These are phyloP conservation scores for Didymella pomorum DNA, from an alignment of 2,329 filamentous ascomycete genomes.

Conservation along the genomic window DNA sequence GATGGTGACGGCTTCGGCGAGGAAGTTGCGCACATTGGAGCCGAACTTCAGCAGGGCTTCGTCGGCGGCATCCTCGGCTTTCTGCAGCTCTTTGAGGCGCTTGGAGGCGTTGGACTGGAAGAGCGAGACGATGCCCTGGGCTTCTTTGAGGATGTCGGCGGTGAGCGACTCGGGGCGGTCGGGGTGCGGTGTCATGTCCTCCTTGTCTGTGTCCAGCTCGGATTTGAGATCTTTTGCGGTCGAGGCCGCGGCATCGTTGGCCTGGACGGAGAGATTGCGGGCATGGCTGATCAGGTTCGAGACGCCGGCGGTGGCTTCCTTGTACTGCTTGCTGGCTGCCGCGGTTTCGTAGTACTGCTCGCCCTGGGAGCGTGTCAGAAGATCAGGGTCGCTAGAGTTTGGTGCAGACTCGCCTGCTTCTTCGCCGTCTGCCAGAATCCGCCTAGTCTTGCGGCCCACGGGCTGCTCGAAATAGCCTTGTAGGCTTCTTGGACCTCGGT, in stretches of 20 bases:
- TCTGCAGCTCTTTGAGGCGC: conserved; percentile 86
- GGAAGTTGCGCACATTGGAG: conserved; percentile 85
- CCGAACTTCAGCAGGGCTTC: conserved; percentile 94
- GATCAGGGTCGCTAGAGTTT: neutral
- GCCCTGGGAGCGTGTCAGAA: conserved; percentile 60
- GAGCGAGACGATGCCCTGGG: conserved; percentile 74
- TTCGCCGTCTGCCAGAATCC: conserved; percentile 91
- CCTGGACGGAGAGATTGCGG: conserved; percentile 70
- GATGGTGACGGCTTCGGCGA: conserved; percentile 89
- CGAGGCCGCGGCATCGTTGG: conserved; percentile 31
- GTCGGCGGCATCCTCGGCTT: conserved; percentile 93
- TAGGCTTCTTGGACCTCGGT: conserved; percentile 94
- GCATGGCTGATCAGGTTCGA: conserved; percentile 78
- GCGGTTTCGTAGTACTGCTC: conserved; percentile 87
- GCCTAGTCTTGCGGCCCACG: conserved; percentile 88
- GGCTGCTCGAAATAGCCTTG: conserved; percentile 87
- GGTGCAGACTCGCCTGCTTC: conserved; percentile 73
- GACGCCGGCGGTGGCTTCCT: conserved; percentile 83
- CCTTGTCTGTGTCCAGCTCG: conserved; percentile 26
- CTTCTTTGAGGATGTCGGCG: conserved; percentile 62
- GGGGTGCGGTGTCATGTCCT: conserved; percentile 43
- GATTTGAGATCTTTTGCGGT: conserved; percentile 24
- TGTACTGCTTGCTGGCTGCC: conserved; percentile 82
- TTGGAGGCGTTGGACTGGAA: conserved; percentile 81
- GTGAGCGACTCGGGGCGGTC: conserved; percentile 56